phyloP scores from a whole-genome alignment of 345 rosid genomes.

The Gossypium sturtianum region DNA sequence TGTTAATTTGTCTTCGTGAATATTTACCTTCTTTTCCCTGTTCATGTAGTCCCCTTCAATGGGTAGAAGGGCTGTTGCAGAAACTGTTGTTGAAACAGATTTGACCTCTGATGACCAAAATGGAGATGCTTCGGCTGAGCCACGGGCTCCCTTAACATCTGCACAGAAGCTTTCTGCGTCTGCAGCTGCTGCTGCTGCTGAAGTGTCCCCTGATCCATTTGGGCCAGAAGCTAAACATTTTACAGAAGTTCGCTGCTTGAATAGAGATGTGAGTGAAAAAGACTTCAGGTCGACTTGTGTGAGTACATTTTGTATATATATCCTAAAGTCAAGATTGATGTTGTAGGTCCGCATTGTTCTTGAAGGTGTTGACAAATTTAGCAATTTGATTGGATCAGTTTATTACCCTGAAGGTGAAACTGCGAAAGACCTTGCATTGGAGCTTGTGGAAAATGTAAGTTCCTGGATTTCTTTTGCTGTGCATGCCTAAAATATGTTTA shows the following conservation, averaged over 20 bases:
- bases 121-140: constrained; percentile 60
- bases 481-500: background rate
- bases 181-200: constrained; percentile 39
- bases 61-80: constrained; percentile 65
- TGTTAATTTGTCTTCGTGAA: background rate
- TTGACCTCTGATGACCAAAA: constrained; percentile 45
- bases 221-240: constrained; percentile 83
- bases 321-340: constrained; percentile 21
- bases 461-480: constrained; percentile 6
- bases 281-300: constrained; percentile 6
- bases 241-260: constrained; percentile 79
- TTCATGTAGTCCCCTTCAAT: constrained; percentile 68
- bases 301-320: constrained; percentile 9
- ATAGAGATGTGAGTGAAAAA: constrained; percentile 64
- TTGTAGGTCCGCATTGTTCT: constrained; percentile 90
- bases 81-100: constrained; percentile 41
- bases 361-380: constrained; percentile 93
- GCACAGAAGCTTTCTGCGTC: constrained; percentile 91
- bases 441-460: constrained; percentile 87
- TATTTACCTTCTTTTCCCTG: constrained; percentile 4
- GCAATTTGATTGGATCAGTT: constrained; percentile 90
- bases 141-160: constrained; percentile 67
- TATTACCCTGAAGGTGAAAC: constrained; percentile 84
- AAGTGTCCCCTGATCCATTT: constrained; percentile 79
- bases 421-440: constrained; percentile 82